Conservation (phyloP, 139 green algal genomes). For the Chlorella vulgaris region DNA sequence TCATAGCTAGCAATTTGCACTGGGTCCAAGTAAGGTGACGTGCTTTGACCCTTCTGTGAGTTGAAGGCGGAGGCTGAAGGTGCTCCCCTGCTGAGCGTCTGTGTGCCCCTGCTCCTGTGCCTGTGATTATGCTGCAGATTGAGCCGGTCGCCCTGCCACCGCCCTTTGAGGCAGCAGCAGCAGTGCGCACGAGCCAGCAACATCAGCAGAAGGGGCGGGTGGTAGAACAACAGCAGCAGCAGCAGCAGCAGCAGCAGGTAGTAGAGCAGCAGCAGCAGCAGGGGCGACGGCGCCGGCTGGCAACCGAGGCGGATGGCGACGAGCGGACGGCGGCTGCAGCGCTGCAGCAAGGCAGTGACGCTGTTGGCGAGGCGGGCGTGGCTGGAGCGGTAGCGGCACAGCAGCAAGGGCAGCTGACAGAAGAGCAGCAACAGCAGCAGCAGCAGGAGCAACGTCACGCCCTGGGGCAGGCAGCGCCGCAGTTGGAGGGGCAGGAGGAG, state of each 20-base stretch:
- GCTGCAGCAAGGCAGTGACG: no score
- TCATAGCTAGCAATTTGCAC: no score
- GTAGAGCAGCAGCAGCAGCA: background rate
- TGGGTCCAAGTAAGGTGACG: no score
- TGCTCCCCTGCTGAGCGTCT: background rate
- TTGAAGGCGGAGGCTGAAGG: background rate
- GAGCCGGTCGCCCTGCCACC: conserved; percentile 1
- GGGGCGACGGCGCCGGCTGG: background rate
- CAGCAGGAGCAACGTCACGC: background rate
- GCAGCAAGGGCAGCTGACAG: background rate
- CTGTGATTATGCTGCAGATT: conserved; percentile 9
- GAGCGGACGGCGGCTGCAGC: no score
- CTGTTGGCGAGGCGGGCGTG: background rate
- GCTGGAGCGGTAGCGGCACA: background rate
- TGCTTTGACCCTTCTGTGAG: no score
- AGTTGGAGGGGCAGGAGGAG: background rate
- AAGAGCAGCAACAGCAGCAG: conserved; percentile 1
- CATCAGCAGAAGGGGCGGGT: background rate
- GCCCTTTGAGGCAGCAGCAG: conserved; percentile 12
- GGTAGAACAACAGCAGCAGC: background rate
- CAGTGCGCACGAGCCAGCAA: background rate
- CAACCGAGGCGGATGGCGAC: background rate
- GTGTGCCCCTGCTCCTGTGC: background rate
- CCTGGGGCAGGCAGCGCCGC: background rate
- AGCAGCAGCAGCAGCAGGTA: background rate